Conservation (phyloP, 495 filamentous ascomycete species). For the Trichocladium antarcticum region DNA sequence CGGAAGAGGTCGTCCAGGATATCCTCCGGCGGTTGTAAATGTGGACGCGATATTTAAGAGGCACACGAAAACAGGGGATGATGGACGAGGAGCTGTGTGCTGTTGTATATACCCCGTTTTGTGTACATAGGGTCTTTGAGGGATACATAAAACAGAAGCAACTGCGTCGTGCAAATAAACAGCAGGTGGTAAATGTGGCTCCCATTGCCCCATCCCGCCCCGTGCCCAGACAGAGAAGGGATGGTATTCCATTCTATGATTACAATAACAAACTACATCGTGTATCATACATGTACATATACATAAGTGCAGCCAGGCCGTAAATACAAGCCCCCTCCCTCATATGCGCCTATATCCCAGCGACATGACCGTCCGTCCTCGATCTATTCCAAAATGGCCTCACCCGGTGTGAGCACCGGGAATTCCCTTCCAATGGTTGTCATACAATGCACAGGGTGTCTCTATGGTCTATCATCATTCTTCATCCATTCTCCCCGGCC, state of each 20-base stretch:
- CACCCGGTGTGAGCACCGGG: neutral
- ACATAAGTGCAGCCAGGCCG: neutral
- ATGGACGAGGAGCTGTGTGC: neutral
- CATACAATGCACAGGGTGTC: neutral
- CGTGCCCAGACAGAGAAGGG: neutral
- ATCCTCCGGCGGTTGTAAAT: slow-evolving; percentile 69
- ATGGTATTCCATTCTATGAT: slow-evolving; percentile 1
- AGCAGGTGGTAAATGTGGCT: neutral
- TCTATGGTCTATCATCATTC: neutral
- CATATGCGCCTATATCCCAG: slow-evolving; percentile 1
- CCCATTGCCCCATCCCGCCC: neutral
- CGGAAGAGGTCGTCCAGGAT: slow-evolving; percentile 81
- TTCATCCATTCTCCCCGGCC: neutral
- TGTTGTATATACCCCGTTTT: slow-evolving; percentile 11
- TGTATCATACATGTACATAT: slow-evolving; percentile 9
- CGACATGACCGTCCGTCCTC: neutral
- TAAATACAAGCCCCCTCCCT: neutral
- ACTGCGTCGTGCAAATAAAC: no score
- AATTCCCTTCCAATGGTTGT: neutral
- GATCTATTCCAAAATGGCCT: slow-evolving; percentile 5
- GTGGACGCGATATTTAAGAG: neutral
- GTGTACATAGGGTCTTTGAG: slow-evolving; percentile 13
- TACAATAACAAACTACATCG: neutral
- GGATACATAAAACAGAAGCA: slow-evolving; percentile 11
- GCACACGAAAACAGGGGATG: neutral